phyloP scores from a whole-genome alignment of 1,139 yeast genomes.

The Petasospora rhodanensis region DNA sequence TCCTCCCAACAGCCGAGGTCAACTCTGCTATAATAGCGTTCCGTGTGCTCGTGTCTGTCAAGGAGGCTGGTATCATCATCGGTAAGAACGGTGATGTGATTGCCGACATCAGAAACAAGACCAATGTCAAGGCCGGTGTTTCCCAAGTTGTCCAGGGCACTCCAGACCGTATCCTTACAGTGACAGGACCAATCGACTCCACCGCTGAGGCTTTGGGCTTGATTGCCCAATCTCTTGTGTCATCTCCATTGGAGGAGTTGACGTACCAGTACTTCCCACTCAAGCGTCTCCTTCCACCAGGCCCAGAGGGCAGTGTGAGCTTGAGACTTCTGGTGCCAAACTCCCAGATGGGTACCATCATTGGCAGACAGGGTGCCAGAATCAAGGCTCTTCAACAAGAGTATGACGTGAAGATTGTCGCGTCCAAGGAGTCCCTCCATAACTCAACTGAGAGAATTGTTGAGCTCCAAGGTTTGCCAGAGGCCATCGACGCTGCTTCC shows the following conservation, averaged over 20 bases:
- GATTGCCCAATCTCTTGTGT: conserved; percentile 60
- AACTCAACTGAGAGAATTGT: conserved; percentile 85
- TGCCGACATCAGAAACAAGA: conserved; percentile 69
- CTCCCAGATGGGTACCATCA: conserved; percentile 85
- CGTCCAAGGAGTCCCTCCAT: conserved; percentile 79
- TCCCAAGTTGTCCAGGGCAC: conserved; percentile 79
- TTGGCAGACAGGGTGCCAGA: conserved; percentile 80
- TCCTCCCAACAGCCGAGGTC: conserved; percentile 21
- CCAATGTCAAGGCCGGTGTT: conserved; percentile 85
- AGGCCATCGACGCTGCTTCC: conserved; percentile 54
- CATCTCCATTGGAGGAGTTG: conserved; percentile 29
- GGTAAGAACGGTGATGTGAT: conserved; percentile 85
- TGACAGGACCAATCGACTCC: conserved; percentile 72
- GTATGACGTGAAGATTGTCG: conserved; percentile 75
- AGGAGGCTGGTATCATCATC: conserved; percentile 88
- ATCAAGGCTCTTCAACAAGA: conserved; percentile 76
- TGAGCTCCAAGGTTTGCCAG: conserved; percentile 80
- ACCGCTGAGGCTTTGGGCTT: conserved; percentile 70
- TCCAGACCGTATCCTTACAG: conserved; percentile 79
- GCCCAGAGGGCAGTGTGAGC: conserved; percentile 48
- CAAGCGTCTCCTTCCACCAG: conserved; percentile 52
- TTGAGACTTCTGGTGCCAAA: conserved; percentile 77
- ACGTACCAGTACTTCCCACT: conserved; percentile 54
- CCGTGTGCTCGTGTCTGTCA: conserved; percentile 74
- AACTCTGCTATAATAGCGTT: conserved; percentile 42